These are phyloP conservation scores for Nicotiana otophora DNA, from an alignment of 257 asterid genomes.

Conservation along the genomic window DNA sequence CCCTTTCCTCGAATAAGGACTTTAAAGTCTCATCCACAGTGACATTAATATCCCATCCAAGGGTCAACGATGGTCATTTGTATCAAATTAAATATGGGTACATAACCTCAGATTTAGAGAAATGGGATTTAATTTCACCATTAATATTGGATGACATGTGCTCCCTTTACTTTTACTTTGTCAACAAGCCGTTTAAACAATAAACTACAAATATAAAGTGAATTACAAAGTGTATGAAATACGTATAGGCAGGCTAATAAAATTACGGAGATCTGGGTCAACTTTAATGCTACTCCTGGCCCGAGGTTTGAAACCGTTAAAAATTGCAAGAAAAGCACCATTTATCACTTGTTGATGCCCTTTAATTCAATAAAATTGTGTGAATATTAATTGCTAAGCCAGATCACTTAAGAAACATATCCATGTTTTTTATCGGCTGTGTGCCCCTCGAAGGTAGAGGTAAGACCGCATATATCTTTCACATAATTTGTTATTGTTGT, in stretches of 20 bases:
- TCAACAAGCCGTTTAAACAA: not conserved
- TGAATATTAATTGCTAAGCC: too few relatives aligned
- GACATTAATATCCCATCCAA: not conserved
- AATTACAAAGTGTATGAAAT: not conserved
- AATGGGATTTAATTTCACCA: not conserved
- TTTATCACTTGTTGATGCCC: too few relatives aligned
- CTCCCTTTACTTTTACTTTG: not conserved
- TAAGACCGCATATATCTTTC: too few relatives aligned
- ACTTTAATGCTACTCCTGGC: not conserved
- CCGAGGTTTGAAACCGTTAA: not conserved
- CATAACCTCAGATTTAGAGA: not conserved
- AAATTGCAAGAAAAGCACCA: too few relatives aligned
- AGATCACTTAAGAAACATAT: too few relatives aligned
- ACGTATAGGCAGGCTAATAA: not conserved
- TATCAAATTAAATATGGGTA: not conserved
- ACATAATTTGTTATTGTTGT: too few relatives aligned
- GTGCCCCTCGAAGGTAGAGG: too few relatives aligned
- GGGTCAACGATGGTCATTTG: not conserved
- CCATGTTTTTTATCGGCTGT: too few relatives aligned
- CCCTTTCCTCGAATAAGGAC: not conserved
- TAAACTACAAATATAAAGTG: not conserved
- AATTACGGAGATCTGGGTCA: not conserved
- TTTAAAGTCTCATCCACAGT: not conserved
- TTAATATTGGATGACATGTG: not conserved
- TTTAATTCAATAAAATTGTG: too few relatives aligned